phyloP scores from a whole-genome alignment of 257 asterid species.

The Nicotiana tabacum region DNA sequence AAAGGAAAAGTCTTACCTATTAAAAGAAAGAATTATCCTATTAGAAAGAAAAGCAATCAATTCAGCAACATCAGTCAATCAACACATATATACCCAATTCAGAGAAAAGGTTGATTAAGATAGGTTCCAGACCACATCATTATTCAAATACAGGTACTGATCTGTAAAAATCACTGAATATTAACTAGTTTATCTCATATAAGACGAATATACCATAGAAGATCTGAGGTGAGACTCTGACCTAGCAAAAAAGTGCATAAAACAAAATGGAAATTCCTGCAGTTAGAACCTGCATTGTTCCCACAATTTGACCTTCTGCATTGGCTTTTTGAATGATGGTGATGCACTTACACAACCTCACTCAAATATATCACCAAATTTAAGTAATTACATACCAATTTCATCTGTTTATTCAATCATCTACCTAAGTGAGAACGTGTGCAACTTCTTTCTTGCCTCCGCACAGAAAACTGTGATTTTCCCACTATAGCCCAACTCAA shows the following conservation, averaged over 20 bases:
- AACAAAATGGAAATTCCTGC: background rate
- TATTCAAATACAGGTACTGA: background rate
- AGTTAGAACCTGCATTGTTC: background rate
- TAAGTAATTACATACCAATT: background rate
- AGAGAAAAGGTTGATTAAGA: background rate
- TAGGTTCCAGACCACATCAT: background rate
- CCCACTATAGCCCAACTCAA: background rate
- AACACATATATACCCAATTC: background rate
- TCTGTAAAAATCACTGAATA: background rate
- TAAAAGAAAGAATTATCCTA: background rate
- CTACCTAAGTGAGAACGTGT: background rate
- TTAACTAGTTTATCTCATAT: background rate
- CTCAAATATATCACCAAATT: background rate
- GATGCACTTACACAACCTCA: background rate
- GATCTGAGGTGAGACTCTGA: background rate
- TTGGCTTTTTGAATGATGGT: background rate
- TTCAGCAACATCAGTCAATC: background rate
- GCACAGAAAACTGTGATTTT: background rate
- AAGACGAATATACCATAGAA: background rate
- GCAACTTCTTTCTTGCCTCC: background rate
- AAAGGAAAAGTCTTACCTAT: slow-evolving; percentile 75
- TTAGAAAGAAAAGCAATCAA: background rate
- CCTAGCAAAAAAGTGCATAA: background rate
- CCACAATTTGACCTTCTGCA: background rate
- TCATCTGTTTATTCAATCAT: background rate